Evolutionary conservation across 805 yeast genomes (phyloP).

Genomic region (Alloascoidea hylecoeti): DNA sequence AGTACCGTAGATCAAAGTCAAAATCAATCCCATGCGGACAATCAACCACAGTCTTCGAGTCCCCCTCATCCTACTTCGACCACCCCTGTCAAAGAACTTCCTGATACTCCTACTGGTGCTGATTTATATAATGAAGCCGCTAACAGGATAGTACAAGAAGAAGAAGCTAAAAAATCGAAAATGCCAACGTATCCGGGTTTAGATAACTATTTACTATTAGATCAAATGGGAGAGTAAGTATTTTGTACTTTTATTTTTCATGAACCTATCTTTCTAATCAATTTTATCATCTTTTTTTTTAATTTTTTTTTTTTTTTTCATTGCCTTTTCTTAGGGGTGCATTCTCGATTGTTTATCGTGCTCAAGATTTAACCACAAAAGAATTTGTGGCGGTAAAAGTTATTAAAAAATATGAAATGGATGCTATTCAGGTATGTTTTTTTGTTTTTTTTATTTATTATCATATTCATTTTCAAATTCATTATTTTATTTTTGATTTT

Average conservation of each 20-base stretch:
- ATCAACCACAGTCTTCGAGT: not conserved
- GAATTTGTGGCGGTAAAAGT: slow-evolving; percentile 61
- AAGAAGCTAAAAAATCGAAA: slow-evolving; percentile 14
- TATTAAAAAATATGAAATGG: slow-evolving; percentile 38
- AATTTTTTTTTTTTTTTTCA: no score
- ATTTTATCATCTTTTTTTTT: no score
- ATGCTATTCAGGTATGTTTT: slow-evolving; percentile 1
- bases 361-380: slow-evolving; percentile 29
- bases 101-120: slow-evolving; percentile 3
- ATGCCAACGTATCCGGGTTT: slow-evolving; percentile 23
- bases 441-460: not conserved
- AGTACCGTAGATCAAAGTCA: slow-evolving; percentile 4
- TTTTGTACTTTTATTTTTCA: no score
- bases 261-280: no score
- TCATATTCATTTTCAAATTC: slow-evolving; percentile 2
- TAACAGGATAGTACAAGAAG: slow-evolving; percentile 24
- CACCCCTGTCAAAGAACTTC: slow-evolving; percentile 1
- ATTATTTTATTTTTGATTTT: no score
- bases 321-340: slow-evolving; percentile 74
- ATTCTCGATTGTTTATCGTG: slow-evolving; percentile 73
- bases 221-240: slow-evolving; percentile 26
- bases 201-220: slow-evolving; percentile 19
- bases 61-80: slow-evolving; percentile 4
- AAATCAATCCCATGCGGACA: slow-evolving; percentile 1
- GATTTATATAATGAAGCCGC: slow-evolving; percentile 20